Conservation (phyloP, 2,329 filamentous ascomycete genomes). For the Botryotinia calthae region DNA sequence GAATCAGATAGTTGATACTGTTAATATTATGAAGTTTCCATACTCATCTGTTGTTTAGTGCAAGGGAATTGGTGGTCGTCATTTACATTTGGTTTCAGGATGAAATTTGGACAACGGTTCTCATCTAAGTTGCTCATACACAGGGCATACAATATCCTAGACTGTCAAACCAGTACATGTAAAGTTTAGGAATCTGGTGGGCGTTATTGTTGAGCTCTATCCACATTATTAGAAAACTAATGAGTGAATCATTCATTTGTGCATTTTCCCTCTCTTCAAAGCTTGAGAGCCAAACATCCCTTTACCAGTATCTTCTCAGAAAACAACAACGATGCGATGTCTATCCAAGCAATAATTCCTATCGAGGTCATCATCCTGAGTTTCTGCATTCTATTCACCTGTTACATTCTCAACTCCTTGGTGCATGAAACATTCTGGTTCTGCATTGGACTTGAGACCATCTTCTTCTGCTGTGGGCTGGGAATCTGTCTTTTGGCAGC, state of each 20-base stretch:
- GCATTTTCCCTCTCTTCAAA: not conserved
- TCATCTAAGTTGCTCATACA: not conserved
- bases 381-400: not conserved
- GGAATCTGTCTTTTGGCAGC: not conserved
- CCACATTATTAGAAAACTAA: not conserved
- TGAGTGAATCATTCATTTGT: not conserved
- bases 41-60: not conserved
- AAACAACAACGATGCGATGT: not conserved
- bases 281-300: not conserved
- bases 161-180: not conserved
- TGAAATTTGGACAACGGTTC: not conserved
- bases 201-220: not conserved
- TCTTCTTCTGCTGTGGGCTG: not conserved
- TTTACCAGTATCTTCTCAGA: not conserved
- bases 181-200: not conserved
- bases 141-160: not conserved
- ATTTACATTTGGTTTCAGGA: not conserved
- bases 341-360: not conserved
- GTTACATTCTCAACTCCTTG: not conserved
- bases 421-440: not conserved
- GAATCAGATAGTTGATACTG: not conserved
- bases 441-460: not conserved
- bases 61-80: not conserved
- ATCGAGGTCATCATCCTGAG: not conserved
- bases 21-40: conserved; percentile 8